Conservation (phyloP, 768 basidiomycete genomes). For the Leccinellum luteum region DNA sequence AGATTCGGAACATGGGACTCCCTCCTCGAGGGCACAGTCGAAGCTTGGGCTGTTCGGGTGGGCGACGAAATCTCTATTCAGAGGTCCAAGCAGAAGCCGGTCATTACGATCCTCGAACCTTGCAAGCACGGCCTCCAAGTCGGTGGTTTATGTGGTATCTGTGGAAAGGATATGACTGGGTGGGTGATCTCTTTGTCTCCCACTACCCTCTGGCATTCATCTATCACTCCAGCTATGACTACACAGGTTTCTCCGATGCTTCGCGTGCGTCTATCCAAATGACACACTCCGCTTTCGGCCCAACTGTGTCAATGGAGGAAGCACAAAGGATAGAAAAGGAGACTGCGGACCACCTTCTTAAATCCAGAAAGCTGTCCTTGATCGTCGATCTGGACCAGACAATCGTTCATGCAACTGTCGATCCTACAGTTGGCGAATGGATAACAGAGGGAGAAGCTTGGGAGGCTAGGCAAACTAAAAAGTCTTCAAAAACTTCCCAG, state of each 20-base stretch:
- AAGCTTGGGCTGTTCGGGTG: slow-evolving; percentile 63
- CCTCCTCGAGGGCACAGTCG: slow-evolving; percentile 75
- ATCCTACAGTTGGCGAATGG: slow-evolving; percentile 99
- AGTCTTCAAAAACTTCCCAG: slow-evolving; percentile 34
- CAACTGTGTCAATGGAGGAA: slow-evolving; percentile 90
- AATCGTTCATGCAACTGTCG: slow-evolving; percentile 97
- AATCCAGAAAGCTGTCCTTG: slow-evolving; percentile 77
- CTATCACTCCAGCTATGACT: slow-evolving; percentile 58
- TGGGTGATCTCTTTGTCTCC: slow-evolving; percentile 36
- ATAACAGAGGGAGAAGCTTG: slow-evolving; percentile 80
- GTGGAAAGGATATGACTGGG: slow-evolving; percentile 95
- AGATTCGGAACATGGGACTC: slow-evolving; percentile 92
- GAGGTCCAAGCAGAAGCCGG: slow-evolving; percentile 57
- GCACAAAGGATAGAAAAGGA: slow-evolving; percentile 86
- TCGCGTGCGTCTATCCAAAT: slow-evolving; percentile 88
- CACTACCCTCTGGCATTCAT: slow-evolving; percentile 9
- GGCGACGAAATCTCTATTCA: slow-evolving; percentile 64
- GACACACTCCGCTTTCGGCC: slow-evolving; percentile 89
- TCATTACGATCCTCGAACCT: slow-evolving; percentile 76
- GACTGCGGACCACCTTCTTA: slow-evolving; percentile 75
- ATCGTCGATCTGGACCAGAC: slow-evolving; percentile 99
- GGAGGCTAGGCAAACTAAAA: slow-evolving; percentile 58
- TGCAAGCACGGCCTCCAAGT: slow-evolving; percentile 96
- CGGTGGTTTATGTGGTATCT: slow-evolving; percentile 88
- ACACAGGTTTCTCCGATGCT: slow-evolving; percentile 84